phyloP scores from a whole-genome alignment of 805 yeast genomes.

The Metschnikowia hibisci region DNA sequence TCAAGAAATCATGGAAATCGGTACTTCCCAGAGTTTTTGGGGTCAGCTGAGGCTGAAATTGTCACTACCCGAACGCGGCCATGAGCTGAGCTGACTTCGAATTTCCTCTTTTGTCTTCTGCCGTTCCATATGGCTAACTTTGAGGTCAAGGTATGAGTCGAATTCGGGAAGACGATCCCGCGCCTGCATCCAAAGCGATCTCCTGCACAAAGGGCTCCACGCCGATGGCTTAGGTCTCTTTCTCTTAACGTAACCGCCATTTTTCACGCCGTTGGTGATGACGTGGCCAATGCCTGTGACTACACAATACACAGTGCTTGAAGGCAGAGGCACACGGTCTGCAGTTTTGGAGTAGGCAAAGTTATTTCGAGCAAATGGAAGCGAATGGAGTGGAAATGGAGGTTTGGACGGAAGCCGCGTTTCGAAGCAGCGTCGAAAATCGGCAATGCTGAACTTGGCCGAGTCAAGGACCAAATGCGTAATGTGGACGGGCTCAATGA shows the following conservation, averaged over 20 bases:
- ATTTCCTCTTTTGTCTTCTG: slow-evolving; percentile 25
- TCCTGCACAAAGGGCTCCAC: slow-evolving; percentile 37
- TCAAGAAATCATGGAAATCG: no score
- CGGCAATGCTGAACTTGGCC: slow-evolving; percentile 21
- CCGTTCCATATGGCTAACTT: slow-evolving; percentile 24
- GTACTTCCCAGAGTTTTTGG: no score
- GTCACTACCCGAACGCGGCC: slow-evolving; percentile 46
- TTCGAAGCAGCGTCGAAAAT: slow-evolving; percentile 42
- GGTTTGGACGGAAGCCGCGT: slow-evolving; percentile 15
- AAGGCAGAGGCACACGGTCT: slow-evolving; percentile 25
- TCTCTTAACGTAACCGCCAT: slow-evolving; percentile 50
- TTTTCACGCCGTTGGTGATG: slow-evolving; percentile 56
- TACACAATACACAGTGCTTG: slow-evolving; percentile 27
- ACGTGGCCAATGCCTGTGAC: slow-evolving; percentile 30
- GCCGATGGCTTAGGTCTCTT: slow-evolving; percentile 43
- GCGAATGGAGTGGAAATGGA: slow-evolving; percentile 17
- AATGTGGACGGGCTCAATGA: slow-evolving; percentile 37
- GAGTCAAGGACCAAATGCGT: slow-evolving; percentile 49
- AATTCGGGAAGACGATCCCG: neutral
- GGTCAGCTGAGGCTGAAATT: slow-evolving; percentile 19
- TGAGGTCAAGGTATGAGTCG: slow-evolving; percentile 17
- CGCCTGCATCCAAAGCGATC: slow-evolving; percentile 17
- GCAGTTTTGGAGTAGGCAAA: slow-evolving; percentile 25
- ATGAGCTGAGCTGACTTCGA: slow-evolving; percentile 35
- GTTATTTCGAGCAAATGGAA: slow-evolving; percentile 21